Evolutionary conservation across 352 stramenopile genomes (phyloP).

Genomic region (Thalassiosira mediterranea): DNA sequence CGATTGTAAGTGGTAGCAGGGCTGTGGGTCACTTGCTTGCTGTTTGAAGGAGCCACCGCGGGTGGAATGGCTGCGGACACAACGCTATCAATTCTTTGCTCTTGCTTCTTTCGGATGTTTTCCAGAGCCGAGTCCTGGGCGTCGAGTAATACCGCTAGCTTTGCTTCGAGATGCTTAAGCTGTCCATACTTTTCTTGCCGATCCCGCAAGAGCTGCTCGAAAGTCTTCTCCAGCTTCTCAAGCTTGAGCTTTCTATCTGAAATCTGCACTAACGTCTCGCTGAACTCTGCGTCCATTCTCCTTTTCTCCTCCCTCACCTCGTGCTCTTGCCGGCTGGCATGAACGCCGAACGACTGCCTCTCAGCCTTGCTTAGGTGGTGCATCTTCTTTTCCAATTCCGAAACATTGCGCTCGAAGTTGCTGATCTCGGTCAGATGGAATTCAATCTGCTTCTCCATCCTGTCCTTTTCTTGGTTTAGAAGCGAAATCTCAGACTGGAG

Average conservation of each 20-base stretch:
- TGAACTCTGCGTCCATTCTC: slow-evolving; percentile 92
- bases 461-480: slow-evolving; percentile 89
- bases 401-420: slow-evolving; percentile 92
- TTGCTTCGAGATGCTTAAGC: slow-evolving; percentile 91
- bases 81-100: slow-evolving; percentile 55
- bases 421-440: slow-evolving; percentile 90
- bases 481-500: slow-evolving; percentile 92
- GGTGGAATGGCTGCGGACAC: neutral
- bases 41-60: no score
- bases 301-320: slow-evolving; percentile 84
- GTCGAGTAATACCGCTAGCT: slow-evolving; percentile 93
- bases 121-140: slow-evolving; percentile 92
- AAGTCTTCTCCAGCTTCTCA: slow-evolving; percentile 87
- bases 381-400: slow-evolving; percentile 91
- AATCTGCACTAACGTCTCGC: slow-evolving; percentile 92
- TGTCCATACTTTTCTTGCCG: slow-evolving; percentile 91
- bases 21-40: neutral
- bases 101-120: slow-evolving; percentile 78
- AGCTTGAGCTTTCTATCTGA: slow-evolving; percentile 90
- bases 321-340: slow-evolving; percentile 23
- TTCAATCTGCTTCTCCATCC: slow-evolving; percentile 89
- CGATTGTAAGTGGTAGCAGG: slow-evolving; percentile 2
- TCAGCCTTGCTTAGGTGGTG: slow-evolving; percentile 90
- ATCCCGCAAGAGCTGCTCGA: slow-evolving; percentile 88
- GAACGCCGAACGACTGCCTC: slow-evolving; percentile 30